Evolutionary conservation across 495 filamentous ascomycete genomes (phyloP).

Genomic region (Penicillium cinerascens): DNA sequence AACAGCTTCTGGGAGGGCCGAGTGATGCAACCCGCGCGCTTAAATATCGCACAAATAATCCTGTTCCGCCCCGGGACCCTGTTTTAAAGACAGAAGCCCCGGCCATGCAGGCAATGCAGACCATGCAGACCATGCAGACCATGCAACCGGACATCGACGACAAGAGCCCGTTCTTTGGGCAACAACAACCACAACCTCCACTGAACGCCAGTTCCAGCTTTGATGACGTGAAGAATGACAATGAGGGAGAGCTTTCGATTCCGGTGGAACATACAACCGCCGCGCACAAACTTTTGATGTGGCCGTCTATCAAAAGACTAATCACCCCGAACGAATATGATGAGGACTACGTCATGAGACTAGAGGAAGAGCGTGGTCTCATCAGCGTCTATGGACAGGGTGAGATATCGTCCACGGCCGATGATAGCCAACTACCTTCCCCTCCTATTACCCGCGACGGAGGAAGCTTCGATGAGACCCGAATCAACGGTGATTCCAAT

Average conservation of each 20-base stretch:
- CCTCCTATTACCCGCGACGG: slow-evolving; percentile 27
- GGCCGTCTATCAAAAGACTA: slow-evolving; percentile 60
- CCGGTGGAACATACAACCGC: slow-evolving; percentile 77
- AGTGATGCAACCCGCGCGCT: not conserved
- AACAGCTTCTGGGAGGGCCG: not conserved
- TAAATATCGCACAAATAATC: not conserved
- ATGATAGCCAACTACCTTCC: slow-evolving; percentile 26
- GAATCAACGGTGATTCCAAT: not conserved
- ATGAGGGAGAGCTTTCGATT: slow-evolving; percentile 59
- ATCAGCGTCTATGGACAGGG: slow-evolving; percentile 76
- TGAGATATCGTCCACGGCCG: slow-evolving; percentile 57
- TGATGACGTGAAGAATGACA: slow-evolving; percentile 19
- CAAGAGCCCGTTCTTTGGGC: slow-evolving; percentile 1
- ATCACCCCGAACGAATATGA: slow-evolving; percentile 45
- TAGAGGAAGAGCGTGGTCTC: slow-evolving; percentile 72
- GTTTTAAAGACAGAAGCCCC: slow-evolving; percentile 17
- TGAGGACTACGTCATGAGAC: slow-evolving; percentile 65
- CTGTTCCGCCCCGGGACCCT: slow-evolving; percentile 1
- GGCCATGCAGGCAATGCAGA: not conserved
- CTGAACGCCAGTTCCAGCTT: slow-evolving; percentile 1
- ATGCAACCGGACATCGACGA: not conserved
- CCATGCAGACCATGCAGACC: not conserved
- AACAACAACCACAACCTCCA: not conserved
- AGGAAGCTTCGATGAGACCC: slow-evolving; percentile 7
- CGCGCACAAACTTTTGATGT: slow-evolving; percentile 72